Base-by-base conservation (phyloP, 805 yeast genomes). In the Hyphopichia homilentoma region DNA sequence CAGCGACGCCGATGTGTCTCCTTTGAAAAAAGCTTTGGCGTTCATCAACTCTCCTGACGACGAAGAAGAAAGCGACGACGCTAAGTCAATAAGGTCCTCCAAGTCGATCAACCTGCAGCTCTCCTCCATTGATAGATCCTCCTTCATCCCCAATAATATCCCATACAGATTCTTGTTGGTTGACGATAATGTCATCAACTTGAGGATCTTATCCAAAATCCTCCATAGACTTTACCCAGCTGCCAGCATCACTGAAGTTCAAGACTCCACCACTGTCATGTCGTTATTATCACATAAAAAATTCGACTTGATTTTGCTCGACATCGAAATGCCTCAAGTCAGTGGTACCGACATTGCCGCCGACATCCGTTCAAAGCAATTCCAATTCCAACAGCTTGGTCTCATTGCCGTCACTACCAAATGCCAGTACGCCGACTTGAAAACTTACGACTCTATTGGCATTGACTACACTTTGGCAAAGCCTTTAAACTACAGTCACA, bases 251-350 rank as follows among this genome's bases (percentile, higher is more conserved):
- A 48, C 46, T 8, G 50, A 52, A 21, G 43, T 57, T 7, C 52
- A 50, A 25, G 64, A 66, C 35, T 47, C 59, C 17, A 48, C 61
- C 1, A 41, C 46, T 25, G 61, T 64, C 7, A 33, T 50, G 32
- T 35, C 42, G 11, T 22, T 41, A 8, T 9, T 27, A 9, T n/a
- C 13, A 11, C n/a, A 17, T 18, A 36, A 41, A 18, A 23, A 27
- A 12, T 61, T 47, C 31, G 64, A 65, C 35, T 43, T 59, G 20
- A 49, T 64, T 6, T 68, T 67, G 32, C 47, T 67, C 25, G 73
- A 68, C 40, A 68, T 68, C 20, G 73, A 68, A 38, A 68, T 68
- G 73, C 73, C 73, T 4, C 45, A 41, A 8, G 49, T 67, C 13
- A 47, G 60, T 13, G 73, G 73, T 8, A 47, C 61, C 5, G 66